These are phyloP conservation scores for Ophiosphaerella narmari DNA, from an alignment of 2,329 filamentous ascomycete genomes.

Conservation along the genomic window DNA sequence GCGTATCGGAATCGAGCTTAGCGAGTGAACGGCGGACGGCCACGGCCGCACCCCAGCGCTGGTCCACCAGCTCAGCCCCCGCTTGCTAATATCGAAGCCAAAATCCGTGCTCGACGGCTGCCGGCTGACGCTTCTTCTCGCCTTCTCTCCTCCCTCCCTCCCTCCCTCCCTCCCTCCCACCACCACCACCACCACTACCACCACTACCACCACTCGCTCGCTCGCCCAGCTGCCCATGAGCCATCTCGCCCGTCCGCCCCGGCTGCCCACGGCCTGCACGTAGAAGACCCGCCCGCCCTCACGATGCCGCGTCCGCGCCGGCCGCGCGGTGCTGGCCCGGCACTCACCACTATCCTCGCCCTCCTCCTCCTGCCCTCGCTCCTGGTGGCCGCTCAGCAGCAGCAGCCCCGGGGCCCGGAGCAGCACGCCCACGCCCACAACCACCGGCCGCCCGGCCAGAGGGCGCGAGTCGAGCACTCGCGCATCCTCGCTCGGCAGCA, in stretches of 20 bases:
- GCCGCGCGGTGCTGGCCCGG: constrained; percentile 47
- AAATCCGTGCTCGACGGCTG: constrained; percentile 14
- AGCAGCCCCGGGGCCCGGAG: constrained; percentile 37
- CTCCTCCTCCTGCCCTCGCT: constrained; percentile 43
- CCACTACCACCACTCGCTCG: constrained; percentile 15
- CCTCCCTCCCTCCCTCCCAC: constrained; percentile 16
- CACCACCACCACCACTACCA: constrained; percentile 13
- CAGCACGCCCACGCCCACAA: constrained; percentile 20
- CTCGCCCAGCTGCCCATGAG: constrained; percentile 30
- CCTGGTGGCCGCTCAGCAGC: constrained; percentile 48
- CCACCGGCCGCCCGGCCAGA: constrained; percentile 31
- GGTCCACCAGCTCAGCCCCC: constrained; percentile 25
- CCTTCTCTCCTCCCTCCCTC: too few species aligned
- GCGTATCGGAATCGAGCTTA: constrained; percentile 15
- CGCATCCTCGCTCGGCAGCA: not conserved
- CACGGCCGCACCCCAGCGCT: constrained; percentile 18
- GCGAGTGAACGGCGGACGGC: constrained; percentile 7
- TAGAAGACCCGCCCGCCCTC: constrained; percentile 22
- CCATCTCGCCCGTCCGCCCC: constrained; percentile 33
- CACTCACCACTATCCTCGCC: constrained; percentile 41
- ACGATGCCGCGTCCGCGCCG: constrained; percentile 47
- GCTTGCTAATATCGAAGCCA: constrained; percentile 26
- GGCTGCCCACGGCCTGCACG: constrained; percentile 37
- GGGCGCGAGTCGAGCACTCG: constrained; percentile 26
- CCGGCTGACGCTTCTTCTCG: too few species aligned